Conservation (phyloP, 305 asterid species). For the Caryopteris hybrid region DNA sequence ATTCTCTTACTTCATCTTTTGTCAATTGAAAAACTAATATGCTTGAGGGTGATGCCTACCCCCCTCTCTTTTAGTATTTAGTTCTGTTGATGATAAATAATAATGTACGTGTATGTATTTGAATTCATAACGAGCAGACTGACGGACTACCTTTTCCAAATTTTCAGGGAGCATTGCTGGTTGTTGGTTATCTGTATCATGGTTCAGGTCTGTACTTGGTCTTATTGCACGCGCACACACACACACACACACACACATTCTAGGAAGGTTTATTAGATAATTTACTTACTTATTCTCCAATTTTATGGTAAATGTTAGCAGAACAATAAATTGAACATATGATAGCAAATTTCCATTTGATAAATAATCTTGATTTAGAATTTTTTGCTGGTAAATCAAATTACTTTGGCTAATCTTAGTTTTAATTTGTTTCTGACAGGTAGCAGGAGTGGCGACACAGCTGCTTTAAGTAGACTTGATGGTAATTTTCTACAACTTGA, state of each 20-base stretch:
- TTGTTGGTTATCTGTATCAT: conserved; percentile 73
- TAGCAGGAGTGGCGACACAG: conserved; percentile 49
- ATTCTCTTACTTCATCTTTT: not conserved
- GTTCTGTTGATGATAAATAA: not conserved
- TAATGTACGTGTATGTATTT: not conserved
- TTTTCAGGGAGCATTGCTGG: conserved; percentile 83
- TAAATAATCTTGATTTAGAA: not conserved
- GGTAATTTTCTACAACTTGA: conserved; percentile 39
- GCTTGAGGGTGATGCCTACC: not conserved
- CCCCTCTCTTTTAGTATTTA: not conserved
- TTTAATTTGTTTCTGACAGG: conserved; percentile 42
- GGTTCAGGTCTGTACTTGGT: conserved; percentile 57
- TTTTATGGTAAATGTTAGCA: not conserved
- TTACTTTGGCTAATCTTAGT: conserved; percentile 17
- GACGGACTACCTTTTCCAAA: conserved; percentile 12
- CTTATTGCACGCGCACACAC: not conserved
- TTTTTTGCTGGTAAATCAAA: not conserved
- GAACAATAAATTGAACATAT: not conserved
- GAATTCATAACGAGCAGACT: conserved; percentile 8
- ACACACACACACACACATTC: not conserved
- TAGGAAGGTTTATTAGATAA: not conserved
- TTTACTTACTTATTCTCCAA: not conserved
- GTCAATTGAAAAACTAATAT: not conserved
- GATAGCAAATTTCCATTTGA: not conserved
- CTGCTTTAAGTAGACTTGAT: conserved; percentile 61